These are phyloP conservation scores for Saccharomycopsis guyanensis DNA, from an alignment of 805 yeast species.

Conservation along the genomic window DNA sequence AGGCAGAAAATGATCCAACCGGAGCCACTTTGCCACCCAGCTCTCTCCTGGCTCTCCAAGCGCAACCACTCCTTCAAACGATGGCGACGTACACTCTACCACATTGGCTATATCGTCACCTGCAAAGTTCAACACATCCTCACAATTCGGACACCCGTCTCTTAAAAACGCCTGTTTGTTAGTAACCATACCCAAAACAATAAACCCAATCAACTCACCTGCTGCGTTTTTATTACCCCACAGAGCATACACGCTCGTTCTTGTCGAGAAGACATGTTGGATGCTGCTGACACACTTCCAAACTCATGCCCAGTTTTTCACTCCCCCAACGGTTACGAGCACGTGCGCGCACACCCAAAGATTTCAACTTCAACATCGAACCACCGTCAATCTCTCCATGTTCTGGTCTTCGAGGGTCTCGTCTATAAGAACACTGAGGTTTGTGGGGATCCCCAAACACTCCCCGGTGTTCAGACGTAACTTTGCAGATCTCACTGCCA, in stretches of 20 bases:
- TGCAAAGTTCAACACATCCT: conserved; percentile 67
- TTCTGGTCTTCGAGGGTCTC: no score
- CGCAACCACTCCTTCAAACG: conserved; percentile 93
- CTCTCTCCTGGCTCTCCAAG: conserved; percentile 76
- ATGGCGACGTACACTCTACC: conserved; percentile 90
- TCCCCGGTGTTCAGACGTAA: no score
- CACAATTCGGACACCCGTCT: conserved; percentile 95
- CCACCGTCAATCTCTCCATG: no score
- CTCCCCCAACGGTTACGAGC: no score
- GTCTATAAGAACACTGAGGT: no score
- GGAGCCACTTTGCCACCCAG: conserved; percentile 96
- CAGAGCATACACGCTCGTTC: conserved; percentile 98
- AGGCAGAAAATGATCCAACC: conserved; percentile 80
- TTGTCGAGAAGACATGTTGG: conserved; percentile 30
- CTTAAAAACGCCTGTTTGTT: conserved; percentile 51
- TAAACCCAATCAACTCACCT: no score
- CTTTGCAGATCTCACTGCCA: conserved; percentile 7
- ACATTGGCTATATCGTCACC: conserved; percentile 78
- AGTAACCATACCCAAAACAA: background rate
- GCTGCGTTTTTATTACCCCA: conserved; percentile 80
- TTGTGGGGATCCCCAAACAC: no score
- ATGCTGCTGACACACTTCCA: no score
- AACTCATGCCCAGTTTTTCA: no score
- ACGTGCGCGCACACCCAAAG: no score
- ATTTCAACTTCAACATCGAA: no score